Percentiles rank a stretch among this genome's conserved stretches.
phyloP scores from a whole-genome alignment of 2,329 filamentous ascomycete genomes.

The Fusarium albidum region DNA sequence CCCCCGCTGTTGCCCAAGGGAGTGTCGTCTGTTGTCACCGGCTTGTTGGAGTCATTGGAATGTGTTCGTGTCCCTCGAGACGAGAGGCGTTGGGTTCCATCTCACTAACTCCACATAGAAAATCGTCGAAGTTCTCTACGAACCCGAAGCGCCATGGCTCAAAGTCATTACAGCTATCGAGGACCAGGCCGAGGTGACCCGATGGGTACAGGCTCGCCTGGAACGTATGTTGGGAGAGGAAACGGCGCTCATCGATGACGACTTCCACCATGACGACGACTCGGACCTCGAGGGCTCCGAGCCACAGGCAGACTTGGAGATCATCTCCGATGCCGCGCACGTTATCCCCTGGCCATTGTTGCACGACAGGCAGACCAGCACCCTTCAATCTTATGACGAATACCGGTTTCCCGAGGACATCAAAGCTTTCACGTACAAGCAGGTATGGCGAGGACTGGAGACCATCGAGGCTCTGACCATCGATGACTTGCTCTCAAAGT shows the following conservation, averaged over 20 bases:
- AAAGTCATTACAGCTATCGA: conserved; percentile 38
- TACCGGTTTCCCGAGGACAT: conserved; percentile 37
- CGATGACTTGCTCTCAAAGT: conserved; percentile 25
- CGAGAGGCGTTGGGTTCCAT: background rate
- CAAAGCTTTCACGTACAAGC: conserved; percentile 23
- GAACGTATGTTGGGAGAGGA: conserved; percentile 31
- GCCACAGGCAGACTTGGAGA: conserved; percentile 29
- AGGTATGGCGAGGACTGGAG: conserved; percentile 40
- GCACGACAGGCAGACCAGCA: background rate
- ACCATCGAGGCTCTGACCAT: conserved; percentile 11
- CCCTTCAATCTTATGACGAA: conserved; percentile 20
- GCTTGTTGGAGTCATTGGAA: conserved; percentile 8
- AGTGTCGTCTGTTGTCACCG: conserved; percentile 38
- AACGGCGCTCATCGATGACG: conserved; percentile 14
- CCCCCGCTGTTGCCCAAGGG: conserved; percentile 44
- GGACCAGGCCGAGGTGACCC: conserved; percentile 21
- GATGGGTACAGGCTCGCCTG: conserved; percentile 33
- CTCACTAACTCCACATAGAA: conserved; percentile 14
- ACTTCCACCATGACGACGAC: background rate
- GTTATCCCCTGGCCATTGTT: conserved; percentile 37
- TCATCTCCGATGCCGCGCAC: conserved; percentile 25
- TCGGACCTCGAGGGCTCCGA: background rate
- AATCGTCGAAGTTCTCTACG: conserved; percentile 46
- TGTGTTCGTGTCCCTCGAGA: conserved; percentile 17
- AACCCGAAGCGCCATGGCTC: conserved; percentile 47